A percentile compares a stretch with the other conserved stretches of the same genome.
Conservation (phyloP, 345 rosid species). For the Iberis pinnata region DNA sequence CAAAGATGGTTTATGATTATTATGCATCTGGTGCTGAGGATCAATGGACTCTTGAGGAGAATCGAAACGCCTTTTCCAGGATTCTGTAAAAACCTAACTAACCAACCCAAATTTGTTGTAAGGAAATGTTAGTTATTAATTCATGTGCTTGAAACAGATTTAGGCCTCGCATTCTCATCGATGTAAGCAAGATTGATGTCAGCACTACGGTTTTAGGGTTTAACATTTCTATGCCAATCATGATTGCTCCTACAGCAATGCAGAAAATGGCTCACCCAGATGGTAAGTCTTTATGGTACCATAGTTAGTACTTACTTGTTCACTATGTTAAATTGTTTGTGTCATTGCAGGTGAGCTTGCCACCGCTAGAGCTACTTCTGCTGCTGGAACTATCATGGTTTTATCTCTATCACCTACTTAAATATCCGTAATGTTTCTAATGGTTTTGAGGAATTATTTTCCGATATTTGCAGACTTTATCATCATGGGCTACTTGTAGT, state of each 20-base stretch:
- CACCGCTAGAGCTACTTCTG: conserved; percentile 86
- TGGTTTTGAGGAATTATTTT: background rate
- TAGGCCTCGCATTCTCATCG: conserved; percentile 83
- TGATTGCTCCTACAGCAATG: conserved; percentile 96
- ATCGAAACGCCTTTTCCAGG: conserved; percentile 76
- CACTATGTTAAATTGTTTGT: conserved; percentile 2
- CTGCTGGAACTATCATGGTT: conserved; percentile 89
- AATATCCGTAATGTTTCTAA: no score
- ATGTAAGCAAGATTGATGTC: conserved; percentile 79
- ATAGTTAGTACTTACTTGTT: background rate
- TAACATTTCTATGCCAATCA: conserved; percentile 88
- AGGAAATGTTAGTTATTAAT: no score
- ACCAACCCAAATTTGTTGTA: no score
- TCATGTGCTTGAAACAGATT: conserved; percentile 40
- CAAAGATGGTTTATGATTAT: conserved; percentile 92
- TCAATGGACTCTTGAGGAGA: conserved; percentile 88
- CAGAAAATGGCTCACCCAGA: conserved; percentile 99
- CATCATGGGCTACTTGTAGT: conserved; percentile 92
- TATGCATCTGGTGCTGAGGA: conserved; percentile 95
- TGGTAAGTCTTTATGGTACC: conserved; percentile 33
- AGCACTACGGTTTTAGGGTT: conserved; percentile 71
- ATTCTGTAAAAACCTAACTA: conserved; percentile 57
- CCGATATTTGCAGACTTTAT: conserved; percentile 52
- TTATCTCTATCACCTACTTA: background rate
- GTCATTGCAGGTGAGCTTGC: conserved; percentile 72